A percentile compares a stretch with the other conserved stretches of the same genome.
These are phyloP conservation scores for Geranomyces variabilis DNA, from an alignment of 192 early-diverging fungal genomes.

Conservation along the genomic window DNA sequence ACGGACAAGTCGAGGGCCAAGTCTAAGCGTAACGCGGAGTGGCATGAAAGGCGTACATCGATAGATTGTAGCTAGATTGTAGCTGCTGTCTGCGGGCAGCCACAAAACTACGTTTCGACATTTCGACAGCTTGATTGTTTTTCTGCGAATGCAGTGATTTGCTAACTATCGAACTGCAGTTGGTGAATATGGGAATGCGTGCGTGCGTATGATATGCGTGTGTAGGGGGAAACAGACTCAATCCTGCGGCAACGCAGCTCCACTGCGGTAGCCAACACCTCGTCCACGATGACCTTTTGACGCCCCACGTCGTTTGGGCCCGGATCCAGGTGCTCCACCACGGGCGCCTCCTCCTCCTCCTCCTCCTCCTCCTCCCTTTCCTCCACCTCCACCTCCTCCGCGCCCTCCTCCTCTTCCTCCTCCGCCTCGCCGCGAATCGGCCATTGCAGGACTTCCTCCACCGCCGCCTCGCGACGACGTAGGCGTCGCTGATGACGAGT, in stretches of 20 bases:
- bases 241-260: not conserved
- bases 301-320: slow-evolving; percentile 7
- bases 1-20: too few relatives aligned
- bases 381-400: slow-evolving; percentile 24
- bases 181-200: too few relatives aligned
- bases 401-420: slow-evolving; percentile 17
- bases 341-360: slow-evolving; percentile 14
- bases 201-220: too few relatives aligned
- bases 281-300: slow-evolving; percentile 23
- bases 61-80: too few relatives aligned
- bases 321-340: not conserved
- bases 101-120: too few relatives aligned
- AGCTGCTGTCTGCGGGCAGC: too few relatives aligned
- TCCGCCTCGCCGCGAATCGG: not conserved
- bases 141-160: too few relatives aligned
- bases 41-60: too few relatives aligned
- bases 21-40: too few relatives aligned
- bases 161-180: too few relatives aligned
- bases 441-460: slow-evolving; percentile 2
- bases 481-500: not conserved
- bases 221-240: too few relatives aligned
- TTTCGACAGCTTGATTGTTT: too few relatives aligned
- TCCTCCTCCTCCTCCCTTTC: slow-evolving; percentile 14
- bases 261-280: slow-evolving; percentile 9
- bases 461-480: not conserved